These are phyloP conservation scores for Westerdykella aurantiaca DNA, from an alignment of 2,329 filamentous ascomycete species.

Conservation along the genomic window DNA sequence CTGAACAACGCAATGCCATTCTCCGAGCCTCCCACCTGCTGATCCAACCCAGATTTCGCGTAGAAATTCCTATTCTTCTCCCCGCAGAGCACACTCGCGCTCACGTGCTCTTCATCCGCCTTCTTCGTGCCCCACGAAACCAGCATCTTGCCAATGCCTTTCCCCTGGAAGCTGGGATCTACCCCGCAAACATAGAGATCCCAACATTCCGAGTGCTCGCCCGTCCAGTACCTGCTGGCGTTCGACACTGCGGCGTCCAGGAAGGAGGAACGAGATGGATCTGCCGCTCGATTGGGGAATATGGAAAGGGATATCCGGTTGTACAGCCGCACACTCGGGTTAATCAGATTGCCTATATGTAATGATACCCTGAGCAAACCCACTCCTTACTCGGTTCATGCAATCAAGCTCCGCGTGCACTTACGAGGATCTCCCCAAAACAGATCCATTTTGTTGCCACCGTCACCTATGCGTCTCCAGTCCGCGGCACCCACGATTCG, in stretches of 20 bases:
- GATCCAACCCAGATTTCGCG: slow-evolving; percentile 14
- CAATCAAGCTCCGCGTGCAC: slow-evolving; percentile 1
- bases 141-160: slow-evolving; percentile 35
- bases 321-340: slow-evolving; percentile 8
- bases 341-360: slow-evolving; percentile 17
- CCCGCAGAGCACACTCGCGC: slow-evolving; percentile 24
- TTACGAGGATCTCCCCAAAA: slow-evolving; percentile 17
- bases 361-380: background rate
- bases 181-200: slow-evolving; percentile 27
- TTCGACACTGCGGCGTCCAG: slow-evolving; percentile 16
- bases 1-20: slow-evolving; percentile 18
- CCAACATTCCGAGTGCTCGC: slow-evolving; percentile 22
- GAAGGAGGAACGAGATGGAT: slow-evolving; percentile 15
- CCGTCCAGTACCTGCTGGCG: slow-evolving; percentile 21
- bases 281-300: slow-evolving; percentile 25
- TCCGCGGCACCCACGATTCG: slow-evolving; percentile 23
- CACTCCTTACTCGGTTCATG: background rate
- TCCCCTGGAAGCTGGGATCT: slow-evolving; percentile 32
- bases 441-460: slow-evolving; percentile 13
- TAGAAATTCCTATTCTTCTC: slow-evolving; percentile 28
- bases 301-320: slow-evolving; percentile 10
- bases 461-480: slow-evolving; percentile 23
- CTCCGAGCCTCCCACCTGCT: slow-evolving; percentile 10
- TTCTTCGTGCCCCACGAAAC: slow-evolving; percentile 36
- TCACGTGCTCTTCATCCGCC: slow-evolving; percentile 20